phyloP scores from a whole-genome alignment of 768 basidiomycete species.

The Leccinum pellstonianum region DNA sequence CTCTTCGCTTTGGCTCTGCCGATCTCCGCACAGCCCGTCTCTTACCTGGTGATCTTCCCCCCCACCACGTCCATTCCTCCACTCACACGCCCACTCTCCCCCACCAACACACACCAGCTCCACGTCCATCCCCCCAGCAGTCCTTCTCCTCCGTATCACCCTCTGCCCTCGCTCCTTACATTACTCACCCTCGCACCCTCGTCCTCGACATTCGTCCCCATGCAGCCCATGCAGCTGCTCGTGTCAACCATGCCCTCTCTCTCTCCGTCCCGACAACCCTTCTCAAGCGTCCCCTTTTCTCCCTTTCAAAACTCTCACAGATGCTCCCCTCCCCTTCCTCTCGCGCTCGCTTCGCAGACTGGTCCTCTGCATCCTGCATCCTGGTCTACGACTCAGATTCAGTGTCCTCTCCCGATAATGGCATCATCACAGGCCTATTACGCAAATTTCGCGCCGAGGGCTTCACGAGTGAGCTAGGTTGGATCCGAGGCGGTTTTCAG shows the following conservation, averaged over 20 bases:
- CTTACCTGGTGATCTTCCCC: constrained; percentile 23
- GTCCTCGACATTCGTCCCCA: constrained; percentile 89
- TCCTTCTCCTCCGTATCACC: constrained; percentile 29
- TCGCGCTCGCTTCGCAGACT: constrained; percentile 57
- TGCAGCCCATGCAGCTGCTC: constrained; percentile 63
- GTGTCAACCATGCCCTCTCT: constrained; percentile 70
- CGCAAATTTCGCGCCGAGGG: constrained; percentile 69
- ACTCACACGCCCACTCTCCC: constrained; percentile 2
- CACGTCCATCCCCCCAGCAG: constrained; percentile 3
- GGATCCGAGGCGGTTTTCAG: constrained; percentile 83
- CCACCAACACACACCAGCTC: background rate
- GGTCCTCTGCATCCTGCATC: constrained; percentile 60
- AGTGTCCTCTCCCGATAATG: constrained; percentile 51
- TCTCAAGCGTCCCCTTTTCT: constrained; percentile 86
- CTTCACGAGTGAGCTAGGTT: constrained; percentile 62
- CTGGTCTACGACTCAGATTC: constrained; percentile 89
- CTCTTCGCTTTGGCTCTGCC: constrained; percentile 42
- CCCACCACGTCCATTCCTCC: constrained; percentile 26
- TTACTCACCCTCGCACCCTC: constrained; percentile 46
- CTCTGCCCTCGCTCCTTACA: constrained; percentile 29
- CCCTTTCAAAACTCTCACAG: constrained; percentile 68
- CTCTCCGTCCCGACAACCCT: constrained; percentile 93
- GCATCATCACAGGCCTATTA: constrained; percentile 70
- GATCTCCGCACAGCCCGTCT: constrained; percentile 40
- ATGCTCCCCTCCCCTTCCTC: constrained; percentile 72